phyloP scores from a whole-genome alignment of 805 yeast species.

The Monosporozyma solicola region DNA sequence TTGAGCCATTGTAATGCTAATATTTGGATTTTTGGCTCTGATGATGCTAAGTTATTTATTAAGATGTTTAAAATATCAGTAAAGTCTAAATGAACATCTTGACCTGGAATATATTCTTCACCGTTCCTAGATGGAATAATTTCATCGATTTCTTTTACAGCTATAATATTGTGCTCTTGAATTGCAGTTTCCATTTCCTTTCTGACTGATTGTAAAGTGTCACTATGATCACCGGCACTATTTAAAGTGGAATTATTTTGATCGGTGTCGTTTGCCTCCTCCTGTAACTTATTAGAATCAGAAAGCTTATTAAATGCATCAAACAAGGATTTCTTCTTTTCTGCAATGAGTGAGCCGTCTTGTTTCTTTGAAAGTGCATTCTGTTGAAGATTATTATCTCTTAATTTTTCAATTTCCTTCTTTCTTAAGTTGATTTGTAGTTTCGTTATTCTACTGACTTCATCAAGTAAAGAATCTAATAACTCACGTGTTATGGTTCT shows the following conservation, averaged over 20 bases:
- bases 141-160: constrained; percentile 3
- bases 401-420: constrained; percentile 12
- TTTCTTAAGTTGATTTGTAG: constrained; percentile 47
- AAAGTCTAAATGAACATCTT: constrained; percentile 73
- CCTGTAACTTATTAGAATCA: not conserved
- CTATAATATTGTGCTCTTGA: constrained; percentile 2
- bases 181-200: constrained; percentile 11
- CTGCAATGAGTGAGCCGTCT: constrained; percentile 26
- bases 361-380: constrained; percentile 20
- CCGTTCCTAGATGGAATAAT: constrained; percentile 32
- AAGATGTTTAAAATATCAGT: constrained; percentile 73
- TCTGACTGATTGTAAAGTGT: not conserved
- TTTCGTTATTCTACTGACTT: constrained; percentile 66
- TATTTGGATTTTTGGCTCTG: constrained; percentile 67
- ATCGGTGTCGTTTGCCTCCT: not conserved
- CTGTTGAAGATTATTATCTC: constrained; percentile 11
- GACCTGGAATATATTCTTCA: constrained; percentile 60
- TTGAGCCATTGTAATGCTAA: constrained; percentile 79
- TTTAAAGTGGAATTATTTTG: not conserved
- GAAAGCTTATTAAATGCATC: constrained; percentile 12
- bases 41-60: constrained; percentile 67
- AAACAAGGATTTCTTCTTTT: constrained; percentile 26
- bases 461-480: constrained; percentile 65
- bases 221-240: not conserved
- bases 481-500: constrained; percentile 76